Base-by-base conservation (phyloP, 495 filamentous ascomycete genomes). In the Penicillium steckii region DNA sequence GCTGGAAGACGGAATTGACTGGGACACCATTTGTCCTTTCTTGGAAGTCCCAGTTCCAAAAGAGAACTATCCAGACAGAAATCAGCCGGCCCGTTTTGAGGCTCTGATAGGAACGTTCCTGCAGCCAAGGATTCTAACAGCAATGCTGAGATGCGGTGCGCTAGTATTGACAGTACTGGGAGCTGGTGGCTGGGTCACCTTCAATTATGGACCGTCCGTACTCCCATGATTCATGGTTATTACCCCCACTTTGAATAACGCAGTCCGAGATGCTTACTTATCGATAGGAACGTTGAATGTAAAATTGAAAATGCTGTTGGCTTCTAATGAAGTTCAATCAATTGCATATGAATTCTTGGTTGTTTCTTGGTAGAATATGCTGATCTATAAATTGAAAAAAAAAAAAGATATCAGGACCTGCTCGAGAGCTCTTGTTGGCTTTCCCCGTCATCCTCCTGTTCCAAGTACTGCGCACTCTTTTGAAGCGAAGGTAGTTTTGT, bases 11-110 rank as follows among this genome's bases (percentile, higher is more conserved):
- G 64, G 60, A 2, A 47, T 61, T n/a, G 60, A 45, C 8, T 67
- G 64, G 64, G 55, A 63, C 17, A 29, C 49, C 1, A 64, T 67
- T n/a, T 67, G 64, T 19, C 53, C 57, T 12, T 67, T 57, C 50
- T 35, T 66, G 0, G 64, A 30, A 0, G 3, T 59, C 4, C 57
- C 64, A 8, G 44, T 61, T 19, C 64, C 64, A 8, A 38, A 57
- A 2, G 49, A 53, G 17, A 19, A 43, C 0, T 64, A 67, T 29
- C 64, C 64, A 12, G 52, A 44, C 26, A 55, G 55, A 2, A 59
- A 67, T 26, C 55, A 61, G 27, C 64, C 60, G 0, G 64, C 52
- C 13, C 63, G 48, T 6, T 67, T 64, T 23, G 32, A 58, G 23
- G 29, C 3, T 3, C 2, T 60, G 15, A 47, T 60, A 53, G 4